Base-by-base conservation (phyloP, 2,329 filamentous ascomycete species). In the Fusarium nodosum region DNA sequence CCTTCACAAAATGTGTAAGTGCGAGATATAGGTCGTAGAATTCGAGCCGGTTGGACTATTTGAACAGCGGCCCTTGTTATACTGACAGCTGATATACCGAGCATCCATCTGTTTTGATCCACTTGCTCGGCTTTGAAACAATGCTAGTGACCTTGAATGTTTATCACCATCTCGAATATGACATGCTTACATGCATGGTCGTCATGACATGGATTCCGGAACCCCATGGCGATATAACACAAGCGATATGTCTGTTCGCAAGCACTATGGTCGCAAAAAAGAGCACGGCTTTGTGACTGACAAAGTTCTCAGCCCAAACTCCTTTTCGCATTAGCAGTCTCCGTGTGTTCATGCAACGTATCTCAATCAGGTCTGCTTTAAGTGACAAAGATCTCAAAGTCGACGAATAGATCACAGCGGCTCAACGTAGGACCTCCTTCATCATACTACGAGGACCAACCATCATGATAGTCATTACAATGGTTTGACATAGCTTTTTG, bases 351-450 rank as follows among this genome's bases (percentile, higher is more conserved):
- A 12, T 44, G 22, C 7, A 39, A 1, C 10, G 3, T 6, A 20
- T 22, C n/a, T 15, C 6, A 39, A 9, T 38, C 5, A 15, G 38
- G 38, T 12, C 13, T n/a, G n/a, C 5, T 39, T 10, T 39, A 6
- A 8, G 15, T 13, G 20, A n/a, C 28, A 30, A 11, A 10, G 28
- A 9, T 30, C 28, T 30, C 28, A 11, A 11, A 11, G 3, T 30
- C 28, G 4, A 11, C 10, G 3, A 2, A 4, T 1, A 4, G 28
- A 3, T 30, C 11, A 11, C 3, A 3, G 1, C 1, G 10, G 9
- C 28, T 11, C 4, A 11, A 30, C 9, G 10, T 11, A 11, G 10
- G 9, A 24, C 7, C 20, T 24, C 8, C 8, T 38, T 41, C 39
- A 16, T 22, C 13, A 4, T 24, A 16, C 15, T 3, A 36, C 18